phyloP scores from a whole-genome alignment of 2,329 filamentous ascomycete species.

The Alternaria brassicae region DNA sequence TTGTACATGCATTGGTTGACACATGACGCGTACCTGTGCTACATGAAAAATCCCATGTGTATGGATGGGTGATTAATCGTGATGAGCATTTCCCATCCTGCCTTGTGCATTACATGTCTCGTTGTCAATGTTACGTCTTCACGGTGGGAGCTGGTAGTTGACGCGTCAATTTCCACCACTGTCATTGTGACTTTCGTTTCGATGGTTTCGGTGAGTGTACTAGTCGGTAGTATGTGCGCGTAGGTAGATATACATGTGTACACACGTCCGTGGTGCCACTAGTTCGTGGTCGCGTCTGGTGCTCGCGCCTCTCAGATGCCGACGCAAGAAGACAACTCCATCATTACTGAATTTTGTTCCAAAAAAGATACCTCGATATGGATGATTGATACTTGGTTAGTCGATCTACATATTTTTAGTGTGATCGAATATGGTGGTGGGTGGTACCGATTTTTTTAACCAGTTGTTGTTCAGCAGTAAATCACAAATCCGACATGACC shows the following conservation, averaged over 20 bases:
- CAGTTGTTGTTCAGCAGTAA: background rate
- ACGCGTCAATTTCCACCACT: background rate
- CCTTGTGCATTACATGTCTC: background rate
- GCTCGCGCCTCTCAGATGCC: background rate
- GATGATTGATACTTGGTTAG: accelerated
- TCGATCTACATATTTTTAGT: background rate
- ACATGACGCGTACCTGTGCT: background rate
- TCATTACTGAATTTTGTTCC: background rate
- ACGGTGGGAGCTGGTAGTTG: background rate
- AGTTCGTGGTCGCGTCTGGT: background rate
- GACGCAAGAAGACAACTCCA: background rate
- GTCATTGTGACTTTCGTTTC: too few species aligned
- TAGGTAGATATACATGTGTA: background rate
- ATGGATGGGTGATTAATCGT: constrained; percentile 10
- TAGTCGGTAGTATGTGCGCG: background rate
- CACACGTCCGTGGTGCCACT: background rate
- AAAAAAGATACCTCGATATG: background rate
- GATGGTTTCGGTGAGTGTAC: too few species aligned
- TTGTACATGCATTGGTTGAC: constrained; percentile 9
- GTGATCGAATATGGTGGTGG: background rate
- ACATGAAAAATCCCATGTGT: background rate
- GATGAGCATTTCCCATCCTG: constrained; percentile 7
- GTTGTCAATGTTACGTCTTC: background rate
- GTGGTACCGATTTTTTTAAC: background rate
- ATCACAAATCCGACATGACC: accelerated